A percentile compares a stretch with the other conserved stretches of the same genome.
Conservation (phyloP, 148 eudicot genomes). For the Nyssa sinensis region DNA sequence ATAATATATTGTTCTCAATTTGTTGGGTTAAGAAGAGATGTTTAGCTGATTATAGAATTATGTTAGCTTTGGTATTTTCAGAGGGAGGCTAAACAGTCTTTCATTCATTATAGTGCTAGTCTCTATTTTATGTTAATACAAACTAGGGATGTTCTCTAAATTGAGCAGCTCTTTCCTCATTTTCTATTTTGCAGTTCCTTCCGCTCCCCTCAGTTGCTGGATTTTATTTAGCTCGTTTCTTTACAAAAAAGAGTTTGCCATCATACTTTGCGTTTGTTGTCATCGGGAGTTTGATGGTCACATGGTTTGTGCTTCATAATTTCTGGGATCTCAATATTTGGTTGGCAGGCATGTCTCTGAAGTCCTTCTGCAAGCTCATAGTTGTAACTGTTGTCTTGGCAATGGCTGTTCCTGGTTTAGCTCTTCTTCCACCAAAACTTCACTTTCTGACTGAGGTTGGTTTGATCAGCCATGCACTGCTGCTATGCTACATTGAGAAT, state of each 20-base stretch:
- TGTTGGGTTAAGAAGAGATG: neutral
- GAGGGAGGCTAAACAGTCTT: neutral
- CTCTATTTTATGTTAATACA: neutral
- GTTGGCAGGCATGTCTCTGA: conserved; percentile 97
- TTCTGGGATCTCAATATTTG: conserved; percentile 97
- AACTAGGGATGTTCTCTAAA: conserved; percentile 6
- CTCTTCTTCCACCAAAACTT: conserved; percentile 78
- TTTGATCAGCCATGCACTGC: conserved; percentile 74
- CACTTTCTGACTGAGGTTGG: conserved; percentile 75
- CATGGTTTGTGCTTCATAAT: conserved; percentile 94
- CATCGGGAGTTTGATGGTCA: conserved; percentile 84
- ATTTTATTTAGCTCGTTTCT: conserved; percentile 89
- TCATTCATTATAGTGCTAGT: neutral
- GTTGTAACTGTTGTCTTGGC: conserved; percentile 79
- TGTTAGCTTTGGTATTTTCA: conserved; percentile 1
- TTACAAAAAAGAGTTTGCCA: conserved; percentile 75
- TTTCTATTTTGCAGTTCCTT: conserved; percentile 71
- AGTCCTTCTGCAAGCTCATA: conserved; percentile 86
- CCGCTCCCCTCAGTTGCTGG: conserved; percentile 87
- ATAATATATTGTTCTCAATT: neutral
- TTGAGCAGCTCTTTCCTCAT: conserved; percentile 19
- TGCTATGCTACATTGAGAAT: conserved; percentile 89
- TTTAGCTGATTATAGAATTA: neutral
- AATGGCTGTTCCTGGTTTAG: conserved; percentile 85
- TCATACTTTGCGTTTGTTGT: conserved; percentile 89